These are phyloP conservation scores for Paracoccidioides lutzii DNA, from an alignment of 2,329 filamentous ascomycete species.

Conservation along the genomic window DNA sequence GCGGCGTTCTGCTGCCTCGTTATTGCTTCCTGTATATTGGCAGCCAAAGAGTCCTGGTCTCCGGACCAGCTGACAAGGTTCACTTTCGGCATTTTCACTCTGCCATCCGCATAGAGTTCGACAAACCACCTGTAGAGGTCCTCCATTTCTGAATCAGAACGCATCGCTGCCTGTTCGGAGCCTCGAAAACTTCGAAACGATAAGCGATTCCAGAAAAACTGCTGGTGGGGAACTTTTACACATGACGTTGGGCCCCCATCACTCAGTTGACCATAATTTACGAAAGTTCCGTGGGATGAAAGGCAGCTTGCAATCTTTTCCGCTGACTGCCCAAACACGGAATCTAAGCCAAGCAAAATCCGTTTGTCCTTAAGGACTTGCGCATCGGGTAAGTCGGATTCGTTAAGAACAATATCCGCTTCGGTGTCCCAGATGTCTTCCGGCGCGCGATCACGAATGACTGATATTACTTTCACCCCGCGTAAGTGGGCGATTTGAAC, in stretches of 20 bases:
- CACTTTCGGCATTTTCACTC: not conserved
- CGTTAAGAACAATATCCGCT: conserved; percentile 9
- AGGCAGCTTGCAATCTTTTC: conserved; percentile 8
- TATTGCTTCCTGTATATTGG: not conserved
- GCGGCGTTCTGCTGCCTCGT: not conserved
- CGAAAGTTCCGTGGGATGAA: conserved; percentile 10
- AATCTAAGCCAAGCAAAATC: conserved; percentile 11
- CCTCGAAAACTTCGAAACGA: not conserved
- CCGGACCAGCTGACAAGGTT: not conserved
- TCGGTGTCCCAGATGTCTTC: not conserved
- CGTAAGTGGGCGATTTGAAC: conserved; percentile 13
- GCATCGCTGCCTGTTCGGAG: not conserved
- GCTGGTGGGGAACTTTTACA: not conserved
- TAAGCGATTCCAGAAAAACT: not conserved
- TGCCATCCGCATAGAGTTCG: not conserved
- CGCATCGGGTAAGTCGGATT: conserved; percentile 6
- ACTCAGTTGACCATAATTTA: conserved; percentile 11
- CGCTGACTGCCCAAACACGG: conserved; percentile 11
- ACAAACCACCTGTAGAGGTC: not conserved
- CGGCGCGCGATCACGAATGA: conserved; percentile 12
- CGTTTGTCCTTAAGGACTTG: not conserved
- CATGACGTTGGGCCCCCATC: conserved; percentile 2
- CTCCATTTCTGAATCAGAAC: conserved; percentile 3
- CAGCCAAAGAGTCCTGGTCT: not conserved
- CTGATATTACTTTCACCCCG: conserved; percentile 6